A percentile compares a stretch with the other conserved stretches of the same genome.
Conservation (phyloP, 1,284 basidiomycete genomes). For the Pisolithus thermaeus region DNA sequence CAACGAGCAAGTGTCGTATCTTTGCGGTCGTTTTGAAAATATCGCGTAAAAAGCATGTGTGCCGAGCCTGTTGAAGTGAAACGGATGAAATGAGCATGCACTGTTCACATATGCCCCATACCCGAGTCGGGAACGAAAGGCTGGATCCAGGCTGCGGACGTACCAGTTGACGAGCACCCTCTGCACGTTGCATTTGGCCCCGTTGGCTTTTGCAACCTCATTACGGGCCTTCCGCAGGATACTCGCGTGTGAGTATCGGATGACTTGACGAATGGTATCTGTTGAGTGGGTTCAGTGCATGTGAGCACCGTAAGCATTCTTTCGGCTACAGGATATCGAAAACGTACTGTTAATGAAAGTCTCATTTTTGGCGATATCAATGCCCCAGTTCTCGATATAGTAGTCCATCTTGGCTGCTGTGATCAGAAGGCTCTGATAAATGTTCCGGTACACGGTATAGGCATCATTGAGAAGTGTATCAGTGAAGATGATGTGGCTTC, state of each 20-base stretch:
- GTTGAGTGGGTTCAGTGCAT: slow-evolving; percentile 3
- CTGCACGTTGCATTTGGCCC: slow-evolving; percentile 37
- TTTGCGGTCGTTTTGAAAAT: slow-evolving; percentile 48
- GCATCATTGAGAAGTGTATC: slow-evolving; percentile 71
- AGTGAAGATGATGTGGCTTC: slow-evolving; percentile 69
- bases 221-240: slow-evolving; percentile 45
- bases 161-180: slow-evolving; percentile 61
- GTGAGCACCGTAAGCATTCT: neutral
- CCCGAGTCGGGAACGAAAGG: slow-evolving; percentile 4
- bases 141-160: slow-evolving; percentile 15
- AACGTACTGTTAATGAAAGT: slow-evolving; percentile 51
- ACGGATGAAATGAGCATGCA: slow-evolving; percentile 2
- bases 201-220: slow-evolving; percentile 35
- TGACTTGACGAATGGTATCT: slow-evolving; percentile 57
- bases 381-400: slow-evolving; percentile 67
- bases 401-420: slow-evolving; percentile 85
- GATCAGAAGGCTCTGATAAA: slow-evolving; percentile 85
- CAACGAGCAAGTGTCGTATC: slow-evolving; percentile 37
- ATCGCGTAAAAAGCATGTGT: slow-evolving; percentile 69
- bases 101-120: neutral
- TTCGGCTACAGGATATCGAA: neutral
- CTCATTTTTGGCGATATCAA: slow-evolving; percentile 37
- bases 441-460: slow-evolving; percentile 66
- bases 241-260: slow-evolving; percentile 49
- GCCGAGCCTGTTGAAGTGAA: slow-evolving; percentile 60